A percentile compares a stretch with the other conserved stretches of the same genome.
Conservation (phyloP, 768 basidiomycete genomes). For the Pulveroboletus sp. region DNA sequence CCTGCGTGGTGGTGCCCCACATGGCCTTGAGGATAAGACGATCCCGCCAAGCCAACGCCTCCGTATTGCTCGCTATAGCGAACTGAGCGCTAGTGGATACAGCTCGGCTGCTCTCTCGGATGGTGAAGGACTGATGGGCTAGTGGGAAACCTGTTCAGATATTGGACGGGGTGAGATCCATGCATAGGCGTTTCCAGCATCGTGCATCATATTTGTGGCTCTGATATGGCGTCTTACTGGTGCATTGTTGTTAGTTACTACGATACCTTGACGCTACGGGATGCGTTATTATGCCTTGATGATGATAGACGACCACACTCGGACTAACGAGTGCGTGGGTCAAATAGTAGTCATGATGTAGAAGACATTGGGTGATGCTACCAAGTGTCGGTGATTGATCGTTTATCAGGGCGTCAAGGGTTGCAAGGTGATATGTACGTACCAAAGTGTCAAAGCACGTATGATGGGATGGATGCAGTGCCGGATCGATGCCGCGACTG, state of each 20-base stretch:
- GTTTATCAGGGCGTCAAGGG: too few relatives aligned
- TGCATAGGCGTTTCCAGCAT: slow-evolving; percentile 7
- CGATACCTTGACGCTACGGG: slow-evolving; percentile 11
- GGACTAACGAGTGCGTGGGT: too few relatives aligned
- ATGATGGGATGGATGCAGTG: too few relatives aligned
- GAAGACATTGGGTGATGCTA: too few relatives aligned
- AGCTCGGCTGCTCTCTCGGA: slow-evolving; percentile 57
- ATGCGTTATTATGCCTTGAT: slow-evolving; percentile 9
- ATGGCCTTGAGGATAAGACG: slow-evolving; percentile 53
- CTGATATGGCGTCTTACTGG: neutral
- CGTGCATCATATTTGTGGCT: slow-evolving; percentile 3
- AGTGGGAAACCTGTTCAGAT: neutral
- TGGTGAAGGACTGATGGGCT: slow-evolving; percentile 48
- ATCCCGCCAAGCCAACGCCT: slow-evolving; percentile 73
- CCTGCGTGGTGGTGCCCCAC: slow-evolving; percentile 48
- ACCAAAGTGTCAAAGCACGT: too few relatives aligned
- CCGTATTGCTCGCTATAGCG: slow-evolving; percentile 61
- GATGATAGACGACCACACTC: neutral
- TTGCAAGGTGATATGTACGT: too few relatives aligned
- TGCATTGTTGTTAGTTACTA: neutral
- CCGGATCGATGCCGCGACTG: too few relatives aligned
- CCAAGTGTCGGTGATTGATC: too few relatives aligned
- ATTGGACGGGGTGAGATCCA: neutral
- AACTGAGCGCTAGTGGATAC: slow-evolving; percentile 44
- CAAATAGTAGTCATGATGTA: neutral